phyloP scores from a whole-genome alignment of 2,329 filamentous ascomycete species.

The Alternaria ethzedia region DNA sequence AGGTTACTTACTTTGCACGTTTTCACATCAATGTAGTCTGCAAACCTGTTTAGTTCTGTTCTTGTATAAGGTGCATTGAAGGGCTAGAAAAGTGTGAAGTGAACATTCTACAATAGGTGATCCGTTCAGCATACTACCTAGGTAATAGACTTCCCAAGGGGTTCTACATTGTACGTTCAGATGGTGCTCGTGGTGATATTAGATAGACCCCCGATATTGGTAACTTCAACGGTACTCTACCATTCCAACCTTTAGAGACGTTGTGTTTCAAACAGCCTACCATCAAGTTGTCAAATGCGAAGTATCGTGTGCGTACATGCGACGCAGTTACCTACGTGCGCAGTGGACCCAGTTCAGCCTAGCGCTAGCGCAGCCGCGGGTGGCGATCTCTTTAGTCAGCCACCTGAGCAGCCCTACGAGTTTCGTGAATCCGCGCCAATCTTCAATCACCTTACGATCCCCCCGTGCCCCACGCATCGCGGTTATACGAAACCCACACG shows the following conservation, averaged over 20 bases:
- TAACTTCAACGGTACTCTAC: too few species aligned
- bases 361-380: neutral
- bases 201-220: neutral
- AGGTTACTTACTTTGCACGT: too few species aligned
- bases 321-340: neutral
- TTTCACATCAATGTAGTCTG: too few species aligned
- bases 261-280: too few species aligned
- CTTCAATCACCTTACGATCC: neutral
- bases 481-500: neutral
- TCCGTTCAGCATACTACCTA: neutral
- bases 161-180: neutral
- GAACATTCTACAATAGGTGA: neutral
- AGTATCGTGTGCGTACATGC: too few species aligned
- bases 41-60: too few species aligned
- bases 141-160: too few species aligned
- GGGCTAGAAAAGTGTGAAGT: neutral
- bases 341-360: neutral
- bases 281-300: too few species aligned
- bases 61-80: too few species aligned
- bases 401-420: slow-evolving; percentile 5
- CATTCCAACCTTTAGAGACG: too few species aligned
- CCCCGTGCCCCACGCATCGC: neutral
- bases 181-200: neutral
- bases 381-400: slow-evolving; percentile 14
- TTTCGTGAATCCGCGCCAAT: slow-evolving; percentile 1